These are phyloP conservation scores for Simplicillium sp. DNA, from an alignment of 2,329 filamentous ascomycete genomes.

Conservation along the genomic window DNA sequence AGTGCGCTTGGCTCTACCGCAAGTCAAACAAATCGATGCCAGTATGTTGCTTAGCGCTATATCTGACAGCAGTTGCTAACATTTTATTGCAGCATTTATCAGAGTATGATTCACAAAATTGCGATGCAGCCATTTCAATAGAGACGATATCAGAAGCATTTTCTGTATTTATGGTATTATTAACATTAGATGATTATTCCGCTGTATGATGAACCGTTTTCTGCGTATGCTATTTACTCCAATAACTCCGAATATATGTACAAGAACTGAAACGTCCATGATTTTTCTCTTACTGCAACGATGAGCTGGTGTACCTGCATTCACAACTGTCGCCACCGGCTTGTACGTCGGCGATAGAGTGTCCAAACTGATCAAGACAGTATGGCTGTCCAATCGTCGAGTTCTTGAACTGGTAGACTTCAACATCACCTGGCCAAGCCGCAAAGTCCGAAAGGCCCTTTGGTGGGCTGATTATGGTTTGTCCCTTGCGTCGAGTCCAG, in stretches of 20 bases:
- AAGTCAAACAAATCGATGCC: constrained; percentile 90
- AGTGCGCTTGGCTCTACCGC: constrained; percentile 75
- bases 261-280: no score
- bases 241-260: no score
- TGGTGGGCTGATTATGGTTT: constrained; percentile 9
- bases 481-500: constrained; percentile 39
- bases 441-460: constrained; percentile 18
- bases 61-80: neutral
- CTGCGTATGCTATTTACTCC: no score
- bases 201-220: no score
- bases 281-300: no score
- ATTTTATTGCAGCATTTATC: constrained; percentile 2
- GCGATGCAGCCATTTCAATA: no score
- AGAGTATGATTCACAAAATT: constrained; percentile 2
- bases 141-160: no score
- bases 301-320: constrained; percentile 21
- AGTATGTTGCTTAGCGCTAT: constrained; percentile 54
- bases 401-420: constrained; percentile 40
- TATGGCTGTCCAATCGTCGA: constrained; percentile 33
- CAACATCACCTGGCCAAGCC: constrained; percentile 49
- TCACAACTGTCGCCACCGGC: constrained; percentile 24
- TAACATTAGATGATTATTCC: no score
- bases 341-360: constrained; percentile 25
- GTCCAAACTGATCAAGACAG: constrained; percentile 35
- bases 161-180: no score